A percentile compares a stretch with the other conserved stretches of the same genome.
These are phyloP conservation scores for Silene vulgaris DNA, from an alignment of 179 eudicot genomes.

Conservation along the genomic window DNA sequence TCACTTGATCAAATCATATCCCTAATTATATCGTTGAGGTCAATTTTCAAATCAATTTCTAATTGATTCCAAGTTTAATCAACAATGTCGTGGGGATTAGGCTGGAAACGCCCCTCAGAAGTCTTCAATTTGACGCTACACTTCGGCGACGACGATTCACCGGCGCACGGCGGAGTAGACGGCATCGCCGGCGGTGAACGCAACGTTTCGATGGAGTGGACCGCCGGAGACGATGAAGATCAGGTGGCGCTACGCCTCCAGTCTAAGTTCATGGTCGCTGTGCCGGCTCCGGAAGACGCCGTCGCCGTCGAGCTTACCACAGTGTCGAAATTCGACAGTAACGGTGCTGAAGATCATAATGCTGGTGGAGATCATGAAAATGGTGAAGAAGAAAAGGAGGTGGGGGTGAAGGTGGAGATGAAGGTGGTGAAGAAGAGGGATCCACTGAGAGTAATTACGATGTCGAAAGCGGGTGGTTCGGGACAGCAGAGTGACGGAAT, in stretches of 20 bases:
- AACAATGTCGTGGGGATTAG: slow-evolving; percentile 95
- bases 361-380: not conserved
- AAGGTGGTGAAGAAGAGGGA: slow-evolving; percentile 78
- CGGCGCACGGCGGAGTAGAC: slow-evolving; percentile 9
- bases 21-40: not conserved
- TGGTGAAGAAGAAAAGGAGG: slow-evolving; percentile 18
- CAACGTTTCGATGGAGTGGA: slow-evolving; percentile 58
- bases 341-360: not conserved
- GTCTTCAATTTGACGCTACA: slow-evolving; percentile 59
- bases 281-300: slow-evolving; percentile 76
- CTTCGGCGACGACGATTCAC: slow-evolving; percentile 60
- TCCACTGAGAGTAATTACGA: slow-evolving; percentile 52
- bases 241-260: slow-evolving; percentile 72
- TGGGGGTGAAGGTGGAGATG: slow-evolving; percentile 52
- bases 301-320: slow-evolving; percentile 49
- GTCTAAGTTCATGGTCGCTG: slow-evolving; percentile 83
- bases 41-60: not conserved
- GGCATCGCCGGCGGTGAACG: not conserved
- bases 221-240: slow-evolving; percentile 93
- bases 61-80: slow-evolving; percentile 11
- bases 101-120: slow-evolving; percentile 85
- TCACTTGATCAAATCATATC: not conserved
- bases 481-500: slow-evolving; percentile 87
- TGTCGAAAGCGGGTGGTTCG: slow-evolving; percentile 66
- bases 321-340: not conserved